Evolutionary conservation across 768 basidiomycete genomes (phyloP), one percentile per base, ranked within the genome.

Genomic region (Naganishia vaughanmartiniae): DNA sequence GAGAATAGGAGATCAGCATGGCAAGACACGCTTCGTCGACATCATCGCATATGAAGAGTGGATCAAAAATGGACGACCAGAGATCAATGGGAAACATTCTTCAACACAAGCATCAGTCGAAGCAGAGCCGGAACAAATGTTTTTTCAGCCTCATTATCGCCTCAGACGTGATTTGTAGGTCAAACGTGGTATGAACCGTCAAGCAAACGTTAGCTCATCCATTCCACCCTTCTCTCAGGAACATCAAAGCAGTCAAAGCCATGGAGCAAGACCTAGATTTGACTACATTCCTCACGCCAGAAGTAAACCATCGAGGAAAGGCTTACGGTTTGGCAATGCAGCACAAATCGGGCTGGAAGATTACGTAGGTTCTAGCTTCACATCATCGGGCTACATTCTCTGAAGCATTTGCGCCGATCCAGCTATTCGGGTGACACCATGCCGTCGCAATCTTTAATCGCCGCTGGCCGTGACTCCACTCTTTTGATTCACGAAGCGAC

Each of bases 401-500:
- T 46, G 31, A 69, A 4, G 3, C 17, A 46, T 17, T 12, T 34
- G 14, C n/a, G 31, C 30, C 46, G 31, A 56, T 46, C 42, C 73
- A 95, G 93, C 26, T 98, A 90, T 77, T 97, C 95, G 4, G 94
- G 89, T 6, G 95, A 98, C 79, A 97, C 94, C 0, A 84, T 86
- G 77, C 93, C 95, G 0, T 86, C 88, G 11, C 83, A 88, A 14
- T 84, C 83, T 31, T 83, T 98, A 4, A 86, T 89, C 28, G 78
- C 83, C 54, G 87, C 87, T 0, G 94, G 90, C 0, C 76, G 83
- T 70, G 80, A 82, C 66, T 89, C 90, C 0, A 92, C 92, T 0
- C 82, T 98, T 1, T 84, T 98, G 51, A 93, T 98, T 36, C 95
- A 98, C 76, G 95, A 98, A 79, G 91, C 94, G 0, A 93, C 93